Evolutionary conservation across 306 rosid genomes (phyloP).

Genomic region (Castanea crenata): DNA sequence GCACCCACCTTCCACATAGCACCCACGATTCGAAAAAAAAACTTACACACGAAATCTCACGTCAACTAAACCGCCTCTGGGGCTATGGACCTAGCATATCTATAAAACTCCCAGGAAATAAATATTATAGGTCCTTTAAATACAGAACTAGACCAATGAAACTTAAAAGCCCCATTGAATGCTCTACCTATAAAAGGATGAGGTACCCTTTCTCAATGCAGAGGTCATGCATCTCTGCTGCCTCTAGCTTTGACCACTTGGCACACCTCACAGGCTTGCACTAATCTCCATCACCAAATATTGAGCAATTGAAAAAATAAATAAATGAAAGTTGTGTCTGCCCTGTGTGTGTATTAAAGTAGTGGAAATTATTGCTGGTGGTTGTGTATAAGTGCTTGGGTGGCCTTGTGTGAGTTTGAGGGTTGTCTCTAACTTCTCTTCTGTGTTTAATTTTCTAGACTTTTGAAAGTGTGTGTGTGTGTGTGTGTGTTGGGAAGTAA

Average conservation of each 20-base stretch:
- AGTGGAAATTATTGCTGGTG: not conserved
- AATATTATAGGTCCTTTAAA: conserved; percentile 7
- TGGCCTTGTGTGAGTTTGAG: not conserved
- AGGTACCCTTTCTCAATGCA: conserved; percentile 21
- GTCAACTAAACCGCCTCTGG: too few relatives aligned
- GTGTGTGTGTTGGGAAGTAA: conserved; percentile 11
- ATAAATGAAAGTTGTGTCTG: not conserved
- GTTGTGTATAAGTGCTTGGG: not conserved
- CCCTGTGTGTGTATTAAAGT: conserved; percentile 23
- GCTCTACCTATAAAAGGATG: conserved; percentile 9
- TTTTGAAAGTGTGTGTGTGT: conserved; percentile 13
- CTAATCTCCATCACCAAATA: conserved; percentile 23
- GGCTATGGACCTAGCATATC: not conserved
- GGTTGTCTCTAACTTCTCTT: not conserved
- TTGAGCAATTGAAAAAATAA: conserved; percentile 9
- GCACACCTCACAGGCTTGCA: conserved; percentile 22
- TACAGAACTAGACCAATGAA: conserved; percentile 40
- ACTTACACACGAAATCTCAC: too few relatives aligned
- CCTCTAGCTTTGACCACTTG: conserved; percentile 55
- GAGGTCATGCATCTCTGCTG: conserved; percentile 19
- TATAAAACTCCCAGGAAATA: not conserved
- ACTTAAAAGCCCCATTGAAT: conserved; percentile 35
- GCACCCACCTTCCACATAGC: too few relatives aligned
- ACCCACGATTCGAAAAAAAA: too few relatives aligned
- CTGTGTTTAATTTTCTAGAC: not conserved